These are phyloP conservation scores for Phytopythium montanum DNA, from an alignment of 352 stramenopile genomes.

Conservation along the genomic window DNA sequence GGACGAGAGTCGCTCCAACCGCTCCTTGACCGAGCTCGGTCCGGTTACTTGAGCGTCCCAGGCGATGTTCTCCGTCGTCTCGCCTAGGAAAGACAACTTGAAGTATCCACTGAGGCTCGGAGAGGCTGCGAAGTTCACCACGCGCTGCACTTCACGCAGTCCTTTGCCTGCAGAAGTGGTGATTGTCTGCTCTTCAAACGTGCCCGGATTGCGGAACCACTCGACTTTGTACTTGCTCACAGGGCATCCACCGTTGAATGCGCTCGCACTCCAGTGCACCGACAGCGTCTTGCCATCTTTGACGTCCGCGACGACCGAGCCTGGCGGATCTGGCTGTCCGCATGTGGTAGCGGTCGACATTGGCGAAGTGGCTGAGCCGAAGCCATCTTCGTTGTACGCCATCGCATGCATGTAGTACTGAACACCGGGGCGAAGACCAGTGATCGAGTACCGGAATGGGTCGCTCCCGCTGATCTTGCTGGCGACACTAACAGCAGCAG, in stretches of 20 bases:
- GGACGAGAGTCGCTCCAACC: constrained; percentile 58
- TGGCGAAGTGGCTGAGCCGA: constrained; percentile 47
- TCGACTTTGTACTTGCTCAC: constrained; percentile 74
- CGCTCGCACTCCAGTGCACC: constrained; percentile 43
- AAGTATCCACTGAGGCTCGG: constrained; percentile 62
- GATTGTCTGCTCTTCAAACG: constrained; percentile 64
- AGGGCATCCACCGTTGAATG: constrained; percentile 25
- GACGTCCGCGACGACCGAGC: constrained; percentile 41
- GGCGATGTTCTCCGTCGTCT: constrained; percentile 59
- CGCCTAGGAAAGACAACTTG: constrained; percentile 52
- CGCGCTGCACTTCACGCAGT: constrained; percentile 57
- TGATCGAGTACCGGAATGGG: constrained; percentile 73
- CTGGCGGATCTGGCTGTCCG: constrained; percentile 39
- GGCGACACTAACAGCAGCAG: constrained; percentile 50
- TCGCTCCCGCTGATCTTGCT: constrained; percentile 91
- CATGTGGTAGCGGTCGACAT: constrained; percentile 53
- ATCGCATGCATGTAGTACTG: constrained; percentile 80
- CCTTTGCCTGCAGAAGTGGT: constrained; percentile 68
- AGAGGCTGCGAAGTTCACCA: constrained; percentile 57
- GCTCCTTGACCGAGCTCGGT: constrained; percentile 61
- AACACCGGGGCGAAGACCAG: constrained; percentile 39
- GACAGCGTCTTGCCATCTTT: constrained; percentile 51
- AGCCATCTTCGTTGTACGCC: constrained; percentile 74
- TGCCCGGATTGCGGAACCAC: constrained; percentile 64
- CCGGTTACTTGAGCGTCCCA: constrained; percentile 61